Conservation (phyloP, 768 basidiomycete genomes). For the Obba rivulosa region DNA sequence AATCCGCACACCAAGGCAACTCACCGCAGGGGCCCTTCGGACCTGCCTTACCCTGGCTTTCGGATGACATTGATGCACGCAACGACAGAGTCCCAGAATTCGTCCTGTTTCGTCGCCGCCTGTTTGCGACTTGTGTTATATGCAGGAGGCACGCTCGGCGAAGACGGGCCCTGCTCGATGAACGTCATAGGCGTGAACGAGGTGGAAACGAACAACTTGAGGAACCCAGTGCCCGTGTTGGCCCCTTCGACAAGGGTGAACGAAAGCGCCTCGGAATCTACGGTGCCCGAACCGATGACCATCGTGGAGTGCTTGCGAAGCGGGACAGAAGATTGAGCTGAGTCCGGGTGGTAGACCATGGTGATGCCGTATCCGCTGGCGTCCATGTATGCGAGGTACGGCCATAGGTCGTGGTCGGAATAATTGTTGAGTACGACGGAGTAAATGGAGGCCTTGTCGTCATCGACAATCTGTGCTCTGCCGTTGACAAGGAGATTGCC, state of each 20-base stretch:
- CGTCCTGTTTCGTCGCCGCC: conserved; percentile 5
- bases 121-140: not conserved
- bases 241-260: conserved; percentile 35
- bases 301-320: conserved; percentile 39
- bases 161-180: conserved; percentile 38
- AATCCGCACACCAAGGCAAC: not conserved
- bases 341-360: conserved; percentile 49
- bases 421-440: conserved; percentile 44
- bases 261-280: conserved; percentile 42
- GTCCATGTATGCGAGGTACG: conserved; percentile 59
- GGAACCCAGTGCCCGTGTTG: conserved; percentile 41
- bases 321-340: conserved; percentile 24
- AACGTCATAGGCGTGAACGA: conserved; percentile 42
- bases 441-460: conserved; percentile 39
- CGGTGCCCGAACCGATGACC: conserved; percentile 34
- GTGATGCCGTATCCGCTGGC: conserved; percentile 48
- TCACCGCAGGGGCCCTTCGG: too few species aligned
- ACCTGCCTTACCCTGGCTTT: not conserved
- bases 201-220: conserved; percentile 56
- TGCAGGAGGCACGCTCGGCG: not conserved
- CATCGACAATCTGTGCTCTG: conserved; percentile 39
- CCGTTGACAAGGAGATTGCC: conserved; percentile 43
- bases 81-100: conserved; percentile 27
- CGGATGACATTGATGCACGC: conserved; percentile 25
- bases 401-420: conserved; percentile 52